Base-by-base conservation (phyloP, 2,329 filamentous ascomycete species). In the Aspergillus ibericus region DNA sequence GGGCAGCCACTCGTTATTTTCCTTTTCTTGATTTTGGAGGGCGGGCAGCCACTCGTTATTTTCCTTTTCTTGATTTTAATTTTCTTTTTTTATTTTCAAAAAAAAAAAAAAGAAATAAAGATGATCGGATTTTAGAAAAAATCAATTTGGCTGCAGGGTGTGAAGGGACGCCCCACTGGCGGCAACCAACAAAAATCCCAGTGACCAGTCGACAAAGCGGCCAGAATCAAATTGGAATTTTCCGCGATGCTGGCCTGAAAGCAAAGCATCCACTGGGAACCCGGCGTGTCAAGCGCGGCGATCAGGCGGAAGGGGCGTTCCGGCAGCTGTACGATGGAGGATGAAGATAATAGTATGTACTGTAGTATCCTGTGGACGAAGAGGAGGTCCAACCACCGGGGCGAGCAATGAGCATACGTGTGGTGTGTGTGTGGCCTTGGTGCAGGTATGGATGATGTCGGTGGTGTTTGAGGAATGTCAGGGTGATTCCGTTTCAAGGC, bases 221-320 rank as follows among this genome's bases (percentile, higher is more conserved):
- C 34, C 49, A 35, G 44, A 57, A 58, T 48, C 25, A 48, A 48
- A 52, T 60, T 59, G 56, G 53, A 60, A 59, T 59, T 44, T 55
- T 56, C 56, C 49, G 51, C 42, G 40, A 58, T 59, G 50, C 55
- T 57, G 54, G 58, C 42, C 42, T 47, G 42, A 59, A 58, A 53
- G 46, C 44, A 48, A 55, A 56, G 59, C 54, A 48, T 49, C 55
- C 58, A 60, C 55, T 55, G 35, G 54, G 29, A 48, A 58, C 38
- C 47, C 58, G 61, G 61, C 59, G 55, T 62, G 64, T 64, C 60
- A 64, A 66, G 46, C 54, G 59, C 55, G 59, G 53, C 58, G 63
- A 65, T 66, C 64, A 66, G 64, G 63, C 64, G 63, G 64, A 66
- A 62, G 61, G 49, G 60, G 62, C 60, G 62, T 60, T 34, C 63